Base-by-base conservation (phyloP, 495 filamentous ascomycete genomes). In the Penicillium ucsense region DNA sequence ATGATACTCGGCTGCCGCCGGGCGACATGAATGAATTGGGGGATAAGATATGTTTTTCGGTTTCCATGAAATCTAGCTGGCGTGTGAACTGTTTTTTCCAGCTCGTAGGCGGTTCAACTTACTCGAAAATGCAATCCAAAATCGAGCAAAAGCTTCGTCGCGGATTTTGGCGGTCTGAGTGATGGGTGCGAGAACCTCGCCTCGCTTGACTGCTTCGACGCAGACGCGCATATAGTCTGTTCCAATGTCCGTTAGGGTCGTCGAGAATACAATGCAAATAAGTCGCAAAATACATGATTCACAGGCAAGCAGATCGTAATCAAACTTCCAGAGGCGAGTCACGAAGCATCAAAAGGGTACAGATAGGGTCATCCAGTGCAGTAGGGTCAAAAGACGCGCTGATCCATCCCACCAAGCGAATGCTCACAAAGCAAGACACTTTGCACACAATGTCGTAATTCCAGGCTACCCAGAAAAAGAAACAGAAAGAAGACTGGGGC, bases 51-150 rank as follows among this genome's bases (percentile, higher is more conserved):
- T 20, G 30, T 6, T 2, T 32, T 12, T n/a, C 3, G 2, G 20
- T 20, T 20, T 20, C 20, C 20, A 20, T 20, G 20, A 20, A 20
- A 20, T 20, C 20, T 20, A 20, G 20, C 1, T 20, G 20, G 20
- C 20, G 20, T 20, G 20, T 20, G 20, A 20, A 20, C 20, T 20
- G 20, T 20, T 20, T 20, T 20, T 20, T 20, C 20, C 5, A 46
- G 4, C 7, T 6, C 31, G 34, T 11, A 36, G 7, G 4, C 3
- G 20, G 27, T 11, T 5, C 10, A 7, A 59, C 59, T 52, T 47
- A 70, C 65, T 46, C 42, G 50, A 64, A 37, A 73, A 70, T 3
- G 61, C 59, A 34, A 71, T 45, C 70, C 70, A 73, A 56, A 73
- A 73, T 30, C 56, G 57, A 9, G 64, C 62, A 49, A 73, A 73